Conservation (phyloP, 306 rosid species). For the Benincasa hispida region DNA sequence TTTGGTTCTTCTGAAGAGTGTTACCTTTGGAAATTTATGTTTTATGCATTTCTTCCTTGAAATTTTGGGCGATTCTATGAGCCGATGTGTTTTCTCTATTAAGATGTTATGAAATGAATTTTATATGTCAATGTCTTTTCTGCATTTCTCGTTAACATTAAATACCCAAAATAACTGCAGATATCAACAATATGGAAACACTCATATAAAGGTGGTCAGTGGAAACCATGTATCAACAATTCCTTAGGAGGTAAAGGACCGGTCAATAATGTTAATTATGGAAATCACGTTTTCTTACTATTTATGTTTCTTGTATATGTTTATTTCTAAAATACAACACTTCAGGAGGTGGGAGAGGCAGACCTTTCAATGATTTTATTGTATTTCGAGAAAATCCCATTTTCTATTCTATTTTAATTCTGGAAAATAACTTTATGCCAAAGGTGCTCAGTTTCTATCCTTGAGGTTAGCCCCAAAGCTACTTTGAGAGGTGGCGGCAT, state of each 20-base stretch:
- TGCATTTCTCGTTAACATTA: constrained; percentile 15
- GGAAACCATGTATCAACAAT: constrained; percentile 64
- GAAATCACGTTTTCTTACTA: background rate
- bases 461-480: background rate
- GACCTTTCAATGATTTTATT: background rate
- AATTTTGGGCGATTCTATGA: background rate
- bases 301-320: background rate
- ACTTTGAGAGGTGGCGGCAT: background rate
- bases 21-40: background rate
- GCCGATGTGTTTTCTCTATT: background rate
- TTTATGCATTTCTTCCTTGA: background rate
- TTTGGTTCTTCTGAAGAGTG: background rate
- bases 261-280: background rate
- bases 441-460: background rate
- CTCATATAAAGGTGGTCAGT: constrained; percentile 56
- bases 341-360: background rate
- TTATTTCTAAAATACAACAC: background rate
- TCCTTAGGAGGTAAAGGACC: constrained; percentile 51
- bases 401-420: background rate
- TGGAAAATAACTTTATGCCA: background rate
- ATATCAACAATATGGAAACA: constrained; percentile 82
- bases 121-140: background rate
- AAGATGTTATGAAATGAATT: background rate
- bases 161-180: constrained; percentile 29
- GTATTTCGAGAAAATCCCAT: background rate